A percentile compares a stretch with the other conserved stretches of the same genome.
phyloP scores from a whole-genome alignment of 345 rosid species.

The Linum usitatissimum region DNA sequence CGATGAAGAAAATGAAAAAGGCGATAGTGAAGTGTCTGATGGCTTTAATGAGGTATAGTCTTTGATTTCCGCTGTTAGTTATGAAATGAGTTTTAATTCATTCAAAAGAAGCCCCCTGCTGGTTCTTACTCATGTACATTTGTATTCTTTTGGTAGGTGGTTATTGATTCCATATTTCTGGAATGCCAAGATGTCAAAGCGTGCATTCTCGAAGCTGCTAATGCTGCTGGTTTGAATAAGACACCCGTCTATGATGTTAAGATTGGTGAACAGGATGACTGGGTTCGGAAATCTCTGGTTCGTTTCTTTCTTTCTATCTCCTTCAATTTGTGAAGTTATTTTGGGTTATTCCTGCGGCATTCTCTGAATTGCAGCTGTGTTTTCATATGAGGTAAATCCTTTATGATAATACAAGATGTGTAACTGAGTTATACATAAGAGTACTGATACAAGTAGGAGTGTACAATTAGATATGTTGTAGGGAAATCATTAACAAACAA shows the following conservation, averaged over 20 bases:
- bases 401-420: too few species aligned
- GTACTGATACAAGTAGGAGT: too few species aligned
- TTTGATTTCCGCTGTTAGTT: background rate
- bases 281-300: conserved; percentile 72
- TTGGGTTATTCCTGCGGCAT: background rate
- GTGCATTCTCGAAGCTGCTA: conserved; percentile 58
- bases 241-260: conserved; percentile 50
- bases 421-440: too few species aligned
- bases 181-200: conserved; percentile 42
- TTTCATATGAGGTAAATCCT: too few species aligned
- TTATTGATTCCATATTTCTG: conserved; percentile 56
- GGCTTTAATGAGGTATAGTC: conserved; percentile 44
- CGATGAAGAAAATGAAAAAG: conserved; percentile 22
- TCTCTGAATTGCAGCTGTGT: background rate
- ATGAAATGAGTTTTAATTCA: background rate
- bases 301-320: conserved; percentile 4
- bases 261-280: conserved; percentile 48
- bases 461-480: too few species aligned
- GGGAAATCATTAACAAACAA: too few species aligned
- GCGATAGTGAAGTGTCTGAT: conserved; percentile 11
- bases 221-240: conserved; percentile 58
- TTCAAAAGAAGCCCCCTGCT: background rate
- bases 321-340: background rate
- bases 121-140: background rate
- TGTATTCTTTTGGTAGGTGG: conserved; percentile 28